phyloP scores from a whole-genome alignment of 1,139 yeast genomes.

The Saccharomycopsis hybrid region DNA sequence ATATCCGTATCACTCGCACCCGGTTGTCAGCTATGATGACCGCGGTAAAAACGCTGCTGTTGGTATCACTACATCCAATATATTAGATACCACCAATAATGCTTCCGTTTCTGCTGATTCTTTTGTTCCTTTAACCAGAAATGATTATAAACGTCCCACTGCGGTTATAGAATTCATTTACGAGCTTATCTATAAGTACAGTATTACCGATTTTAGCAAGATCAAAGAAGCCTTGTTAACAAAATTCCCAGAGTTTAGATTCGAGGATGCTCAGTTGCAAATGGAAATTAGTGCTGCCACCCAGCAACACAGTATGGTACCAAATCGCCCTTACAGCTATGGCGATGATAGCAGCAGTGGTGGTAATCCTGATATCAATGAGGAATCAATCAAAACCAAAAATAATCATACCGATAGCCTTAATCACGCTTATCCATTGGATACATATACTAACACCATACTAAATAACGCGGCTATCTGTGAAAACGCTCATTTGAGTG shows the following conservation, averaged over 20 bases:
- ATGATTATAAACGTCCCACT: too few relatives aligned
- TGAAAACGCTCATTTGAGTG: too few relatives aligned
- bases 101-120: too few relatives aligned
- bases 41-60: background rate
- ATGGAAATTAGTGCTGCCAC: slow-evolving; percentile 4
- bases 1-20: slow-evolving; percentile 16
- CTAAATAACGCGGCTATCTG: too few relatives aligned
- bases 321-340: too few relatives aligned
- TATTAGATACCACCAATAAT: too few relatives aligned
- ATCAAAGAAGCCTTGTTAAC: slow-evolving; percentile 1
- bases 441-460: background rate
- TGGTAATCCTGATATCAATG: too few relatives aligned
- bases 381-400: background rate
- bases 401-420: too few relatives aligned
- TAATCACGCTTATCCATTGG: background rate
- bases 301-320: too few relatives aligned
- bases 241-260: slow-evolving; percentile 7
- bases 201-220: slow-evolving; percentile 4
- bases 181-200: slow-evolving; percentile 5
- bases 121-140: too few relatives aligned
- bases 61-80: too few relatives aligned
- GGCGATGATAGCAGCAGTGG: background rate
- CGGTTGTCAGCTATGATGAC: slow-evolving; percentile 1
- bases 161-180: slow-evolving; percentile 10
- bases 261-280: slow-evolving; percentile 1